Conservation (phyloP, 345 rosid species). For the Melastoma malabathricum region DNA sequence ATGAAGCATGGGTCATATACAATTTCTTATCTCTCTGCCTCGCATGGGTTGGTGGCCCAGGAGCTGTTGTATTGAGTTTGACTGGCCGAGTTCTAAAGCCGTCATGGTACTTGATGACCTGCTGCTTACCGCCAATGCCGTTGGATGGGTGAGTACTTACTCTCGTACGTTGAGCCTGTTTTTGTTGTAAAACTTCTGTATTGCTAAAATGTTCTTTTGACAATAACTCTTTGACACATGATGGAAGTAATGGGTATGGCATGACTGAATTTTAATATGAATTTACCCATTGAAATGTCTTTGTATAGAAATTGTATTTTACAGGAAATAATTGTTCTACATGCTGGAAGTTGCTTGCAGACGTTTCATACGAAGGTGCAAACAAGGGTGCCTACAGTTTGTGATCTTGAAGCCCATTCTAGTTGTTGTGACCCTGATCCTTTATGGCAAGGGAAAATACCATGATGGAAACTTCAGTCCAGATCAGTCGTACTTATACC, state of each 20-base stretch:
- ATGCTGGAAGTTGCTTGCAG: conserved; percentile 23
- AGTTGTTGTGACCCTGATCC: conserved; percentile 72
- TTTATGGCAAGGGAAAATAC: conserved; percentile 86
- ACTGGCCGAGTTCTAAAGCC: conserved; percentile 83
- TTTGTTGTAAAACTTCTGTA: neutral
- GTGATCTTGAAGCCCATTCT: conserved; percentile 88
- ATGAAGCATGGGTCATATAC: conserved; percentile 98
- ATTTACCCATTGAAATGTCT: too few species aligned
- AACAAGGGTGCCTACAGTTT: conserved; percentile 96
- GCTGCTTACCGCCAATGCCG: conserved; percentile 81
- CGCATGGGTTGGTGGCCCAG: conserved; percentile 99
- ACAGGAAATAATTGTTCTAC: neutral
- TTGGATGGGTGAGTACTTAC: conserved; percentile 71
- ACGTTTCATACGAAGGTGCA: conserved; percentile 91
- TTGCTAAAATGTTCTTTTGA: neutral
- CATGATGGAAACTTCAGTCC: conserved; percentile 94
- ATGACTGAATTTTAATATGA: too few species aligned
- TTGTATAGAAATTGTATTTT: too few species aligned
- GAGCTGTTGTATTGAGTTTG: conserved; percentile 85
- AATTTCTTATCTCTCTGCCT: conserved; percentile 85
- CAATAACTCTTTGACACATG: neutral
- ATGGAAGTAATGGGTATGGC: too few species aligned
- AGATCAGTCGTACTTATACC: conserved; percentile 73
- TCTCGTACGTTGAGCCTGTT: neutral
- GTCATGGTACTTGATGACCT: conserved; percentile 74